Base-by-base conservation (phyloP, 2,329 filamentous ascomycete genomes). In the Monilinia fructigena region DNA sequence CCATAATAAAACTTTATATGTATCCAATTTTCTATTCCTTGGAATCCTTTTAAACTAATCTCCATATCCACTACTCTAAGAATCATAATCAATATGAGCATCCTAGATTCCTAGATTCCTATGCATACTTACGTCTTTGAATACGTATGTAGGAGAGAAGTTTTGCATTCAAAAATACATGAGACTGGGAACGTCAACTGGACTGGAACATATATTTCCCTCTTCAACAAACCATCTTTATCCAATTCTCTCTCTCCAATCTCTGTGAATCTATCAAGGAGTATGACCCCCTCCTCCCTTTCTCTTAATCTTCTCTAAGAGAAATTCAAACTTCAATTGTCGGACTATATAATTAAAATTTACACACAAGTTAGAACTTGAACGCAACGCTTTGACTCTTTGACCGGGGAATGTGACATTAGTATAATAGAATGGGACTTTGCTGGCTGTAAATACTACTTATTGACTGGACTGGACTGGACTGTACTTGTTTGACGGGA, bases 171-270 rank as follows among this genome's bases (percentile, higher is more conserved):
- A 3, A 58, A 58, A 58, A 58, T 31, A 58, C 55, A 45, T 47
- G 55, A 47, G 55, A 59, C 40, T 31, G 55, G 55, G 28, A 40
- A 23, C 28, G 28, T 28, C 28, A 28, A 28, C 42, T 35, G 12
- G 55, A 47, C 55, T 59, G 55, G 55, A 59, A 59, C 55, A 47
- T 47, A 59, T 47, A 59, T 59, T n/a, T 59, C 55, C 40, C 40
- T 14, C 11, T 12, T 11, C 38, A 3, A 14, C 40, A 42, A 42
- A 14, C 16, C 55, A 31, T 26, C 26, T 47, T 35, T 16, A 28
- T 18, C 31, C 11, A 11, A 14, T 58, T 47, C 20, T 18, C 40
- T 12, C 28, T 18, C 7, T 45, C 14, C 3, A 20, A 31, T 58
- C 40, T 47, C 31, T n/a, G 12, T 40, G 54, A 35, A 55, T 40